Evolutionary conservation across 1,284 basidiomycete species (phyloP).

Genomic region (Cutaneotrichosporon dermatis): DNA sequence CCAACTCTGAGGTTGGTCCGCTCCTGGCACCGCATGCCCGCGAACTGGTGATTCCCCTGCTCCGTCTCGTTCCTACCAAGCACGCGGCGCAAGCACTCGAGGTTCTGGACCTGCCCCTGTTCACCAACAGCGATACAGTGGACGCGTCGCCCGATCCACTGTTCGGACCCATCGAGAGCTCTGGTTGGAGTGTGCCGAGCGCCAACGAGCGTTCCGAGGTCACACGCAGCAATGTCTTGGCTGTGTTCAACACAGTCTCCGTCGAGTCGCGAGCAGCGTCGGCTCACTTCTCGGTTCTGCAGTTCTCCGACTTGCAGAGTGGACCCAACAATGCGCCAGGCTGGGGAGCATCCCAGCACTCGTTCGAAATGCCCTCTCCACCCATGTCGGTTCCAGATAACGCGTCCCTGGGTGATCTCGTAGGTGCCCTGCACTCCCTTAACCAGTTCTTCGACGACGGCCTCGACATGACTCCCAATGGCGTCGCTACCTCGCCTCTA

Average conservation of each 20-base stretch:
- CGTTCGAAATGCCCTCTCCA: slow-evolving; percentile 55
- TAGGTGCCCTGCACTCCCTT: slow-evolving; percentile 79
- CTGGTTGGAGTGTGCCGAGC: slow-evolving; percentile 79
- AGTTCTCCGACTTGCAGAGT: slow-evolving; percentile 38
- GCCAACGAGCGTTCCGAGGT: slow-evolving; percentile 59
- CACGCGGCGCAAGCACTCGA: slow-evolving; percentile 80
- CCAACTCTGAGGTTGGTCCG: slow-evolving; percentile 72
- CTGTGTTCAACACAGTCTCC: slow-evolving; percentile 75
- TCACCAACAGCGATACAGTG: slow-evolving; percentile 67
- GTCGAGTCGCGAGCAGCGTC: slow-evolving; percentile 56
- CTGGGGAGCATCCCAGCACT: slow-evolving; percentile 23
- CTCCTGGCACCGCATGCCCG: slow-evolving; percentile 72
- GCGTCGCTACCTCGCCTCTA: slow-evolving; percentile 14
- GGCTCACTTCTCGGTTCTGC: slow-evolving; percentile 47
- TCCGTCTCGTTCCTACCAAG: slow-evolving; percentile 79
- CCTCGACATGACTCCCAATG: slow-evolving; percentile 19
- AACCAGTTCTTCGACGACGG: slow-evolving; percentile 76
- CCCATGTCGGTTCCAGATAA: slow-evolving; percentile 60
- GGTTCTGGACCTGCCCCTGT: slow-evolving; percentile 82
- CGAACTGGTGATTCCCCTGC: slow-evolving; percentile 81
- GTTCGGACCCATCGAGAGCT: slow-evolving; percentile 73
- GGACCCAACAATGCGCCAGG: not conserved
- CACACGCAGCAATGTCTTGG: slow-evolving; percentile 71
- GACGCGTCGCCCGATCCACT: slow-evolving; percentile 65
- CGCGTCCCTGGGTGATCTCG: slow-evolving; percentile 68